Evolutionary conservation across 1,284 basidiomycete genomes (phyloP).

Genomic region (Papiliotrema fonsecae): DNA sequence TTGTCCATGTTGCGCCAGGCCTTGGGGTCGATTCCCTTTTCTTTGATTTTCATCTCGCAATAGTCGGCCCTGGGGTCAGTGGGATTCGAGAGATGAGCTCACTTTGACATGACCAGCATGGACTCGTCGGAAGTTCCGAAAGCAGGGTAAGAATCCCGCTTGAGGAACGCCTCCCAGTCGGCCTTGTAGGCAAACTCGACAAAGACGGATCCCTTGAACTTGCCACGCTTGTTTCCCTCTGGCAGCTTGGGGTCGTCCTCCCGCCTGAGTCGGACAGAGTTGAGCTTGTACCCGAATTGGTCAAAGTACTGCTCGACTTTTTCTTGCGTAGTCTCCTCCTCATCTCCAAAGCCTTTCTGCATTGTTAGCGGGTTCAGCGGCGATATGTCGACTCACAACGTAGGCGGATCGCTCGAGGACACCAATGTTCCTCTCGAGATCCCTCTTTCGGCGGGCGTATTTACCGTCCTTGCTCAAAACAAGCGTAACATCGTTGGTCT

Average conservation of each 20-base stretch:
- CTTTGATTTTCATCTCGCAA: slow-evolving; percentile 95
- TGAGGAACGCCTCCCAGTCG: slow-evolving; percentile 70
- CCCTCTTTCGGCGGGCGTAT: slow-evolving; percentile 68
- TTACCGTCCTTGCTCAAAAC: slow-evolving; percentile 65
- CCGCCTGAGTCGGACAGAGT: slow-evolving; percentile 77
- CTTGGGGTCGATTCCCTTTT: slow-evolving; percentile 66
- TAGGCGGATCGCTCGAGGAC: slow-evolving; percentile 76
- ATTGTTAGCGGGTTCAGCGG: slow-evolving; percentile 4
- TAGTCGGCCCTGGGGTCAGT: slow-evolving; percentile 64
- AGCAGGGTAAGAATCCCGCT: slow-evolving; percentile 68
- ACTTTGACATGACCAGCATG: slow-evolving; percentile 85
- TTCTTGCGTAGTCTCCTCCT: slow-evolving; percentile 58
- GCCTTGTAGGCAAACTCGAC: slow-evolving; percentile 77
- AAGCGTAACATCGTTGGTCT: slow-evolving; percentile 57
- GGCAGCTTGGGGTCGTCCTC: slow-evolving; percentile 50
- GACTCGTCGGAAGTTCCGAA: slow-evolving; percentile 60
- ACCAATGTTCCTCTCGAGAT: slow-evolving; percentile 59
- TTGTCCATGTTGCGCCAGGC: slow-evolving; percentile 9
- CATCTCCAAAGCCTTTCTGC: slow-evolving; percentile 85
- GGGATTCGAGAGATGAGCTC: slow-evolving; percentile 20
- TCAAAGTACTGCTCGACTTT: slow-evolving; percentile 78
- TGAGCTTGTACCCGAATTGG: slow-evolving; percentile 68
- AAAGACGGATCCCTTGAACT: slow-evolving; percentile 70
- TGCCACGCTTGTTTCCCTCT: slow-evolving; percentile 22
- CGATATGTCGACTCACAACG: slow-evolving; percentile 57